Percentiles rank a stretch among this genome's conserved stretches.
phyloP scores from a whole-genome alignment of 192 early-diverging fungal genomes.

The Rhizoclosmatium globosum region DNA sequence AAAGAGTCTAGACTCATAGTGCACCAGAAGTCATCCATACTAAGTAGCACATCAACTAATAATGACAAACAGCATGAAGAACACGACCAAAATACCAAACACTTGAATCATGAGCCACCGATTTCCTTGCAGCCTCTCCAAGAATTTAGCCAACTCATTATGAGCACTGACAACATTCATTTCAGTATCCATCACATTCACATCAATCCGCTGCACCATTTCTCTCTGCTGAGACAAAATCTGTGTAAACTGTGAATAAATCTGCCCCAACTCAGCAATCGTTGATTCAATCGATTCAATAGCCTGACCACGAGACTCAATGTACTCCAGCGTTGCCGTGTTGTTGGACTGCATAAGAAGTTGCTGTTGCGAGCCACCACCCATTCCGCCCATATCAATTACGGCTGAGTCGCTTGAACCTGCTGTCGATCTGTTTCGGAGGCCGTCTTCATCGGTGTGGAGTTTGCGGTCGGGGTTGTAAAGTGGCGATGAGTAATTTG shows the following conservation, averaged over 20 bases:
- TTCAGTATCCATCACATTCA: conserved; percentile 92
- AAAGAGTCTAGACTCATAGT: too few relatives aligned
- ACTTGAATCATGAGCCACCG: conserved; percentile 96
- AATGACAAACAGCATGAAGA: conserved; percentile 81
- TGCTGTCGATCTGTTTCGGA: conserved; percentile 5
- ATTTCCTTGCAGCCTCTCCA: conserved; percentile 90
- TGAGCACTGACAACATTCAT: conserved; percentile 91
- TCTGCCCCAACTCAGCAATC: conserved; percentile 92
- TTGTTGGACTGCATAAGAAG: conserved; percentile 64
- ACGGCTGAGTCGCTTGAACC: conserved; percentile 21
- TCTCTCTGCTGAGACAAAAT: conserved; percentile 90
- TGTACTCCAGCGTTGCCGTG: conserved; percentile 72
- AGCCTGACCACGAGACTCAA: conserved; percentile 88
- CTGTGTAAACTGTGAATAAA: conserved; percentile 86
- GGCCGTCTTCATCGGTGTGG: conserved; percentile 17
- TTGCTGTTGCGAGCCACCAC: conserved; percentile 60
- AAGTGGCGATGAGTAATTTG: conserved; percentile 59
- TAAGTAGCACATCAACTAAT: conserved; percentile 20
- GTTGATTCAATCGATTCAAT: conserved; percentile 97
- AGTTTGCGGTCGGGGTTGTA: conserved; percentile 65
- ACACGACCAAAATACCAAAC: conserved; percentile 88
- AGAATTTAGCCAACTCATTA: conserved; percentile 90
- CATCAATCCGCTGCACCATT: conserved; percentile 90
- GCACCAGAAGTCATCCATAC: too few relatives aligned
- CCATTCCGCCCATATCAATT: conserved; percentile 57